Conservation (phyloP, 768 basidiomycete species). For the Boletus subcaerulescens region DNA sequence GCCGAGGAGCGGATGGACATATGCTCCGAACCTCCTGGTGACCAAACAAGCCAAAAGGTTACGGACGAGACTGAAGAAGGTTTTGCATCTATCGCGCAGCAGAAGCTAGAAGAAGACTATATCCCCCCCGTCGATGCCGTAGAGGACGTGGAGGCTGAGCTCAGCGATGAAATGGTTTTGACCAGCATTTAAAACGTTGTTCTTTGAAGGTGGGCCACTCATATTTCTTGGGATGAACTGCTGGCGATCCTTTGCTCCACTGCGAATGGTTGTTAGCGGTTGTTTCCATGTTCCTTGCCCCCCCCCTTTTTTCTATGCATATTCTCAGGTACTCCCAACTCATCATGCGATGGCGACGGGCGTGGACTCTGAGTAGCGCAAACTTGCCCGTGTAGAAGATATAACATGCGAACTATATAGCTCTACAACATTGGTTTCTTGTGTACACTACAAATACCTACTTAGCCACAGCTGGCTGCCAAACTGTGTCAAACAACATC, state of each 20-base stretch:
- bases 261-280: slow-evolving; percentile 32
- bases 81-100: slow-evolving; percentile 43
- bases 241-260: slow-evolving; percentile 31
- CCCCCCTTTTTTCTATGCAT: neutral
- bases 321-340: slow-evolving; percentile 1
- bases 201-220: slow-evolving; percentile 6
- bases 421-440: neutral
- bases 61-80: slow-evolving; percentile 50
- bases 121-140: slow-evolving; percentile 5
- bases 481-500: slow-evolving; percentile 24
- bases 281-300: slow-evolving; percentile 26
- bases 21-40: slow-evolving; percentile 13
- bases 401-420: neutral
- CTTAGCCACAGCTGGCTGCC: neutral
- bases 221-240: slow-evolving; percentile 31
- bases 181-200: slow-evolving; percentile 1
- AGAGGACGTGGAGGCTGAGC: slow-evolving; percentile 21
- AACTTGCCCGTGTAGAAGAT: neutral
- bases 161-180: slow-evolving; percentile 13
- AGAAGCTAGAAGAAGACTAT: slow-evolving; percentile 29
- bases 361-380: neutral
- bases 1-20: slow-evolving; percentile 13
- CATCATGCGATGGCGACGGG: neutral
- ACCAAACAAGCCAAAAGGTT: slow-evolving; percentile 20
- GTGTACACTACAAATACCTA: no score